phyloP scores from a whole-genome alignment of 2,329 filamentous ascomycete genomes.

The Metarhizium brunneum region DNA sequence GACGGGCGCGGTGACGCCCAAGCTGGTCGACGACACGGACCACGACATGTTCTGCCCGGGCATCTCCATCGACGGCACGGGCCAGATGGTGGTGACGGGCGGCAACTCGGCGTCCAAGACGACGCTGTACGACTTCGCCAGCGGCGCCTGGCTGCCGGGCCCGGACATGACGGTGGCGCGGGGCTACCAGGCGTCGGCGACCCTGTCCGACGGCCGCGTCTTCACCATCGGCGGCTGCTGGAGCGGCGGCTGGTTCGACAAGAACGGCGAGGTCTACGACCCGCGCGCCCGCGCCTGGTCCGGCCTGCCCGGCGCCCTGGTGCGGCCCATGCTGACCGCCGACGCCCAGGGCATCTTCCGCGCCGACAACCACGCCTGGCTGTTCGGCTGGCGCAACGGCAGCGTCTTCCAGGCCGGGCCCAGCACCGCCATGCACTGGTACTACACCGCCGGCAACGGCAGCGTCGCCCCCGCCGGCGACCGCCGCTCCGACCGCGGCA shows the following conservation, averaged over 20 bases:
- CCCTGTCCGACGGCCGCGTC: slow-evolving; percentile 40
- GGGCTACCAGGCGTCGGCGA: slow-evolving; percentile 43
- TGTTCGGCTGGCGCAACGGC: slow-evolving; percentile 18
- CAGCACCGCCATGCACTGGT: slow-evolving; percentile 42
- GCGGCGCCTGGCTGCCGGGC: slow-evolving; percentile 27
- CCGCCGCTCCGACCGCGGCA: slow-evolving; percentile 18
- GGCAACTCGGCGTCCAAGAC: slow-evolving; percentile 39
- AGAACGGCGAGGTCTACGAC: slow-evolving; percentile 48
- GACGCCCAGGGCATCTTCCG: slow-evolving; percentile 39
- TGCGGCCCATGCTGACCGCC: slow-evolving; percentile 41
- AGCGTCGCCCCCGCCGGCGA: slow-evolving; percentile 28
- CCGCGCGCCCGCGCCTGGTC: slow-evolving; percentile 36
- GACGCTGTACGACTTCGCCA: slow-evolving; percentile 34
- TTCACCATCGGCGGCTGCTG: slow-evolving; percentile 50
- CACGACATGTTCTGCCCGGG: slow-evolving; percentile 52
- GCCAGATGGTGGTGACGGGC: slow-evolving; percentile 43
- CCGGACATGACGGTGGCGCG: slow-evolving; percentile 34
- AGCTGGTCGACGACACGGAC: slow-evolving; percentile 27
- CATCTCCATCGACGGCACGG: slow-evolving; percentile 30
- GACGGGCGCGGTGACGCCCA: slow-evolving; percentile 14
- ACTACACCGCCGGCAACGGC: slow-evolving; percentile 33
- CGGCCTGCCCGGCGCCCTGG: slow-evolving; percentile 26
- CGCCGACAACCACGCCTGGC: slow-evolving; percentile 14
- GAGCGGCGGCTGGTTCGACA: slow-evolving; percentile 36
- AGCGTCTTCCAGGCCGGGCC: slow-evolving; percentile 7